Conservation (phyloP, 352 stramenopile genomes). For the Globisporangium spiculum region DNA sequence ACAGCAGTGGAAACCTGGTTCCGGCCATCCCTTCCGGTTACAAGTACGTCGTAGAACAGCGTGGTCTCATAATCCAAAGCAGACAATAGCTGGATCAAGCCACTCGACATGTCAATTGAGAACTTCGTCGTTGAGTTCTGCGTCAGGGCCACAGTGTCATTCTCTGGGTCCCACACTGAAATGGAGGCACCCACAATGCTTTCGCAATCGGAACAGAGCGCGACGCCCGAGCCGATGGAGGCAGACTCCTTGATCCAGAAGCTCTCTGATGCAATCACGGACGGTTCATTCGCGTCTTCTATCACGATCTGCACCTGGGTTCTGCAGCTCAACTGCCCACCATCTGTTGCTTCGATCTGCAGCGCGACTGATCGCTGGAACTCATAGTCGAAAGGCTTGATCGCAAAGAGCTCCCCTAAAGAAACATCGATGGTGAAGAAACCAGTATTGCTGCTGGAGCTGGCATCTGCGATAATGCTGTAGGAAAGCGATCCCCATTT, state of each 20-base stretch:
- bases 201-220: slow-evolving; percentile 18
- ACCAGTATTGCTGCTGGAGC: background rate
- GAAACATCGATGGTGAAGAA: slow-evolving; percentile 1
- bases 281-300: slow-evolving; percentile 35
- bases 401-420: background rate
- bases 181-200: slow-evolving; percentile 21
- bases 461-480: background rate
- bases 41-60: slow-evolving; percentile 8
- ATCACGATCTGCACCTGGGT: background rate
- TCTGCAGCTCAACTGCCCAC: background rate
- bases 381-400: slow-evolving; percentile 10
- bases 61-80: slow-evolving; percentile 8
- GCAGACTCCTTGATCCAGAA: slow-evolving; percentile 50
- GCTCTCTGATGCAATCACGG: slow-evolving; percentile 23
- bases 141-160: slow-evolving; percentile 38
- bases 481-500: slow-evolving; percentile 13
- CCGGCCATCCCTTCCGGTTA: background rate
- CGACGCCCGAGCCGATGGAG: background rate
- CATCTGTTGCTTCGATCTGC: slow-evolving; percentile 4
- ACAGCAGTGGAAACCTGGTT: slow-evolving; percentile 10
- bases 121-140: slow-evolving; percentile 31
- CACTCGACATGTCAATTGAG: slow-evolving; percentile 17
- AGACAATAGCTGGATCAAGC: background rate
- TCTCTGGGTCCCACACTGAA: slow-evolving; percentile 58
- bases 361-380: background rate